Evolutionary conservation across 2,329 filamentous ascomycete genomes (phyloP), one percentile per base, ranked within the genome.

Genomic region (Trichoderma semiorbis): DNA sequence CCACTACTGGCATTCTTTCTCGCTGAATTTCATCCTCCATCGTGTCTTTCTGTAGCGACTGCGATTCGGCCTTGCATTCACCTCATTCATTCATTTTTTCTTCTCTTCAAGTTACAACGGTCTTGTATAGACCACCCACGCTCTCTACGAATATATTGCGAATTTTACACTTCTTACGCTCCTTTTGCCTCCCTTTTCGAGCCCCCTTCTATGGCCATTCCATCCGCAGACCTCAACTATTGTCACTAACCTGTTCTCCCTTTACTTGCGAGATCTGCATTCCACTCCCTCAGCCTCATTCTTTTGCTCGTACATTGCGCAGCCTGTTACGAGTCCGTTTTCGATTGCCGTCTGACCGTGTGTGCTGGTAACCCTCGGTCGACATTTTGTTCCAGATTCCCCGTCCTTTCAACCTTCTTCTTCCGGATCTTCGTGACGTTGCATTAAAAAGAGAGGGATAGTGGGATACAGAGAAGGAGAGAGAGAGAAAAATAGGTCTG

Each of bases 141-240:
- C 67, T 62, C 67, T 36, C 39, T 69, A 69, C 57, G 55, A 69
- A 30, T 50, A 43, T 62, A 62, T 53, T 61, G 67, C 39, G 39
- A 43, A 61, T 69, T 30, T 58, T 53, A 21, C 21, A 26, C 57
- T 61, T 69, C 36, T 50, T 69, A 47, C 55, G 53, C 55, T 69
- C 55, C 36, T 43, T 47, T 64, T 67, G 30, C 43, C 43, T 60
- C 67, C 67, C 57, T 69, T 69, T 43, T 62, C 39, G 39, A 62
- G 55, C 67, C 67, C 67, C 67, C 67, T 69, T 69, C 67, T 28
- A 50, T 36, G 55, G 57, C 67, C 67, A 69, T 69, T 69, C 67
- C 67, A 53, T 61, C 24, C 57, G 55, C 67, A 30, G 39, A 69
- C 18, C 57, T 69, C 50, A 16, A 21, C 24, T 30, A 34, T 61